Conservation (phyloP, 2,329 filamentous ascomycete genomes). For the Pseudogymnoascus sp. region DNA sequence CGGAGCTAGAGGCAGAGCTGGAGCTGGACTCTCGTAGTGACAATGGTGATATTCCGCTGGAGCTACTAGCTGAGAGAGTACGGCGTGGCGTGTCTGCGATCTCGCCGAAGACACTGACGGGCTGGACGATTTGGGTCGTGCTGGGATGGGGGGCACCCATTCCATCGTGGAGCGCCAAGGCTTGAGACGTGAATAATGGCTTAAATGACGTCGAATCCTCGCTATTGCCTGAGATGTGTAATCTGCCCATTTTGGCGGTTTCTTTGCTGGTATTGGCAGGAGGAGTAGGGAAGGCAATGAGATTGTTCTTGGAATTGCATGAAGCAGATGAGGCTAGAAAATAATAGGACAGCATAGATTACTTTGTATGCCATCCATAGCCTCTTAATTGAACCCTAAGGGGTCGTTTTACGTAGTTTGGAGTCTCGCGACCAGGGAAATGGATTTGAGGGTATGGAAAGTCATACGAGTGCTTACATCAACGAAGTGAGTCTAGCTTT, state of each 20-base stretch:
- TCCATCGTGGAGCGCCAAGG: background rate
- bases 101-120: background rate
- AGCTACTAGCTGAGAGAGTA: background rate
- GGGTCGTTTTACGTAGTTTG: background rate
- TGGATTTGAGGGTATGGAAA: background rate
- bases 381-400: background rate
- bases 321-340: background rate
- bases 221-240: background rate
- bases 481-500: background rate
- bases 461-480: slow-evolving; percentile 5
- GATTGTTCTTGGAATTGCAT: background rate
- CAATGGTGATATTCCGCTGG: background rate
- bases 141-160: background rate
- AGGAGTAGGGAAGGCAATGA: background rate
- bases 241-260: background rate
- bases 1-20: background rate
- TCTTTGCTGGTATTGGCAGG: background rate
- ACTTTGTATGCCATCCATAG: background rate
- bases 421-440: background rate
- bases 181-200: background rate
- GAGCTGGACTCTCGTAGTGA: background rate
- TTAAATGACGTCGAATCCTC: background rate
- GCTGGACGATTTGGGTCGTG: background rate
- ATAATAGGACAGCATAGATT: background rate
- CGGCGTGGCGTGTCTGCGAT: background rate